phyloP scores from a whole-genome alignment of 2,329 filamentous ascomycete genomes.

The Corinectria fuckeliana region DNA sequence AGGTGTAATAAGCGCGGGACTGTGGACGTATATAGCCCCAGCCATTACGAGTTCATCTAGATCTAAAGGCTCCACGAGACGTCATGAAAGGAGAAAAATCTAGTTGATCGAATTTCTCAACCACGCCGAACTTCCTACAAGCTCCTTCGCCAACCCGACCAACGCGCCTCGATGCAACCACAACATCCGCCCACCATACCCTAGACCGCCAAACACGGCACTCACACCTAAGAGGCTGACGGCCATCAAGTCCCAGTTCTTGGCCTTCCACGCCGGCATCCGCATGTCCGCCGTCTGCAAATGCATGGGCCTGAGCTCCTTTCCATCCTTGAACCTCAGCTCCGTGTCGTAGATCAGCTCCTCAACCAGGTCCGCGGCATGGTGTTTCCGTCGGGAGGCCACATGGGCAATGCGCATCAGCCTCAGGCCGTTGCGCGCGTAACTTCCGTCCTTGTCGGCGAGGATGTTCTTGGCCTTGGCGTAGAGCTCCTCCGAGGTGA shows the following conservation, averaged over 20 bases:
- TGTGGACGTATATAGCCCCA: background rate
- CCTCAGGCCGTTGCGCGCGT: constrained; percentile 39
- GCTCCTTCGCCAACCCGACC: background rate
- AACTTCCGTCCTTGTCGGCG: constrained; percentile 34
- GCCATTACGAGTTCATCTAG: background rate
- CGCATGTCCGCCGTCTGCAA: constrained; percentile 48
- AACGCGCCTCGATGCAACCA: background rate
- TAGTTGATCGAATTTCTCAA: background rate
- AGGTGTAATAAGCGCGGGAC: too few species aligned
- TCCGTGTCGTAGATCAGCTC: constrained; percentile 46
- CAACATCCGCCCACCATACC: background rate
- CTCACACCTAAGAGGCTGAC: constrained; percentile 6
- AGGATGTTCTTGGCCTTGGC: constrained; percentile 36
- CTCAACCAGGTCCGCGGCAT: constrained; percentile 47
- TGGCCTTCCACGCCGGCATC: constrained; percentile 44
- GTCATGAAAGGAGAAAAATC: background rate
- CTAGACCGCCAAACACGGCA: background rate
- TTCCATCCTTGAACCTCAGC: constrained; percentile 7
- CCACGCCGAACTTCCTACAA: background rate
- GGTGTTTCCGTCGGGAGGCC: constrained; percentile 44
- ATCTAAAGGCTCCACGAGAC: background rate
- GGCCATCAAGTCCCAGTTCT: constrained; percentile 41
- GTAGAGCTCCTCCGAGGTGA: constrained; percentile 40
- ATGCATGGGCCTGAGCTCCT: constrained; percentile 42
- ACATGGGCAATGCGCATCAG: constrained; percentile 45